phyloP scores from a whole-genome alignment of 441 rosid genomes.

The Populus hybrid region DNA sequence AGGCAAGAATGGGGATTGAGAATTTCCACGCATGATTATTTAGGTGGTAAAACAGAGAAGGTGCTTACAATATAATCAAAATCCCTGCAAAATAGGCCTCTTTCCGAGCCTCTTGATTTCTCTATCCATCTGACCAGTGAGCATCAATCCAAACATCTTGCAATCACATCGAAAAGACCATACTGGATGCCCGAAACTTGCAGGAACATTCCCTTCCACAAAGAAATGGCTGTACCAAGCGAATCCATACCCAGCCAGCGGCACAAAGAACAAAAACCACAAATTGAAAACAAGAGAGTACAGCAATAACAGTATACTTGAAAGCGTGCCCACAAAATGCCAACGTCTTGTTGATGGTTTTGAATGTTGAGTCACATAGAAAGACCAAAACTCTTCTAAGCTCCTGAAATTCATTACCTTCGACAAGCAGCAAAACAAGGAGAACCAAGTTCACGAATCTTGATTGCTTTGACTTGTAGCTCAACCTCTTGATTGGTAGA shows the following conservation, averaged over 20 bases:
- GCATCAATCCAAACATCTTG: constrained; percentile 94
- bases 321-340: constrained; percentile 80
- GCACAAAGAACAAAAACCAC: constrained; percentile 65
- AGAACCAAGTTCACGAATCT: constrained; percentile 9
- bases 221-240: constrained; percentile 98
- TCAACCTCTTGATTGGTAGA: not conserved
- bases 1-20: not conserved
- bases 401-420: constrained; percentile 81
- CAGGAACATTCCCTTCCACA: constrained; percentile 84
- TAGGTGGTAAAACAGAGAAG: constrained; percentile 5
- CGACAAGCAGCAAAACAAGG: not conserved
- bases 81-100: constrained; percentile 67
- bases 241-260: constrained; percentile 71
- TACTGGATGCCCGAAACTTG: constrained; percentile 81
- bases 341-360: constrained; percentile 79
- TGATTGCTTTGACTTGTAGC: not conserved
- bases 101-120: constrained; percentile 97
- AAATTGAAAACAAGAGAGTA: constrained; percentile 56
- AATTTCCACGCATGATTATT: constrained; percentile 1
- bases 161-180: constrained; percentile 89
- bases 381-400: constrained; percentile 92
- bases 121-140: constrained; percentile 87
- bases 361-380: constrained; percentile 88
- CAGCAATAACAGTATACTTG: constrained; percentile 43
- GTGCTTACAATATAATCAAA: constrained; percentile 22